phyloP scores from a whole-genome alignment of 208 protist species.

The Perkinsela sp. region DNA sequence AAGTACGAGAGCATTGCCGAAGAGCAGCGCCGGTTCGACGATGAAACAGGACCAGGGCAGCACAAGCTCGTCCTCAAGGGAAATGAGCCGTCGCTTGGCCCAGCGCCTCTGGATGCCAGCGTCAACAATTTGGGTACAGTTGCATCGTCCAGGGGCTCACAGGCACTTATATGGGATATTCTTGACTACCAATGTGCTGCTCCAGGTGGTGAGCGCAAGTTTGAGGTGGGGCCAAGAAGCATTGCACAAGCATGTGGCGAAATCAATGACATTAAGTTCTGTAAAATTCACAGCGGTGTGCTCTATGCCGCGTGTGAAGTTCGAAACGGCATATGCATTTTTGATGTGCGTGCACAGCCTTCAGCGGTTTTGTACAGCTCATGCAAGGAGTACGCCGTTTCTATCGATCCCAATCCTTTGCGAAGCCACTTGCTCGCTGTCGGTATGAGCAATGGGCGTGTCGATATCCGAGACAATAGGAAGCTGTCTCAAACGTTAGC shows the following conservation, averaged over 20 bases:
- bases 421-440: conserved; percentile 16
- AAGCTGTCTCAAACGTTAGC: conserved; percentile 14
- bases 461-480: conserved; percentile 28
- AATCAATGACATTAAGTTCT: neutral
- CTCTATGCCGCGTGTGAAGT: neutral
- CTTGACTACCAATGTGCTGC: neutral
- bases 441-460: conserved; percentile 18
- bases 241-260: neutral
- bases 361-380: neutral
- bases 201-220: neutral
- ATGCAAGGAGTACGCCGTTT: neutral
- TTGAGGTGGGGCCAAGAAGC: neutral
- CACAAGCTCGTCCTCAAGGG: conserved; percentile 16
- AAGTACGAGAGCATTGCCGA: conserved; percentile 6
- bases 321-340: neutral
- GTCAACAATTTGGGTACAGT: conserved; percentile 1
- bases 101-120: neutral
- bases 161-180: neutral
- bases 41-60: conserved; percentile 30
- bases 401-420: neutral
- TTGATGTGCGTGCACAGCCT: neutral
- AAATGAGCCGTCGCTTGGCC: neutral
- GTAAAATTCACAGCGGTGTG: neutral
- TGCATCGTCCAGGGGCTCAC: neutral
- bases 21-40: conserved; percentile 54